phyloP scores from a whole-genome alignment of 306 rosid species.

The Lupinus albus region DNA sequence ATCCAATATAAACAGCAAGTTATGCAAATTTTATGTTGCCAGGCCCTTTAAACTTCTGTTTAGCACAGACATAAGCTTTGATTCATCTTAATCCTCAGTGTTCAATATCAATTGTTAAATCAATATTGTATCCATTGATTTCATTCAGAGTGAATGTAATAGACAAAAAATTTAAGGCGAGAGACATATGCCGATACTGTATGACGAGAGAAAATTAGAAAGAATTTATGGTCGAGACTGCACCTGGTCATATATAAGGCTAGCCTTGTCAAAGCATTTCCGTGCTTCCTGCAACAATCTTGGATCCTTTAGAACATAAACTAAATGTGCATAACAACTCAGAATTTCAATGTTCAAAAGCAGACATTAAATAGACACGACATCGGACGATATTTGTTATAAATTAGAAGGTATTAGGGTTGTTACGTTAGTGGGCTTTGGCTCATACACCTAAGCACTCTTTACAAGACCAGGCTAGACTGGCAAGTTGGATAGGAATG shows the following conservation, averaged over 20 bases:
- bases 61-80: constrained; percentile 12
- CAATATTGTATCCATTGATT: constrained; percentile 14
- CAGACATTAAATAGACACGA: constrained; percentile 15
- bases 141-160: constrained; percentile 25
- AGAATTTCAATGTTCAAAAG: constrained; percentile 16
- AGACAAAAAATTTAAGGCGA: constrained; percentile 24
- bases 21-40: neutral
- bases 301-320: constrained; percentile 48
- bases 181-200: constrained; percentile 18
- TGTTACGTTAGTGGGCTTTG: too few relatives aligned
- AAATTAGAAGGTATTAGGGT: too few relatives aligned
- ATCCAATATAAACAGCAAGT: too few relatives aligned
- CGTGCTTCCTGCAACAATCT: constrained; percentile 92
- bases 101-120: constrained; percentile 12
- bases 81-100: constrained; percentile 20
- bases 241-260: constrained; percentile 98
- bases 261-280: constrained; percentile 93
- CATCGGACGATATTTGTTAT: too few relatives aligned
- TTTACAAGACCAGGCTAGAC: too few relatives aligned
- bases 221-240: constrained; percentile 31
- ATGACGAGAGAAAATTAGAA: constrained; percentile 5
- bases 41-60: neutral
- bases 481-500: too few relatives aligned
- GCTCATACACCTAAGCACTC: too few relatives aligned
- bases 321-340: constrained; percentile 26